These are phyloP conservation scores for Boletus semigastroideus DNA, from an alignment of 1,284 basidiomycete genomes.

Conservation along the genomic window DNA sequence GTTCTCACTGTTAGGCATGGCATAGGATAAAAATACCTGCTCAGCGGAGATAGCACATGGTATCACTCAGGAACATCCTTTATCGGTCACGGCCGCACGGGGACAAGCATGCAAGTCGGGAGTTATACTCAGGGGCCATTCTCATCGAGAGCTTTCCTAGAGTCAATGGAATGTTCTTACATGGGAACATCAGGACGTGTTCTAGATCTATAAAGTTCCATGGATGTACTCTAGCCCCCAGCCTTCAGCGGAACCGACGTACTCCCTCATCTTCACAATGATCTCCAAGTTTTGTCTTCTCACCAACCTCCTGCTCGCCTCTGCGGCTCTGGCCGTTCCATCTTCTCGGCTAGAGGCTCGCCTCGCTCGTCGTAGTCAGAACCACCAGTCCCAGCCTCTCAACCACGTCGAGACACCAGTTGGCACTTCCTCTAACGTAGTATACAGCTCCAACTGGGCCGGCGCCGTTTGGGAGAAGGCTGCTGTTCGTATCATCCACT, in stretches of 20 bases:
- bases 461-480: slow-evolving; percentile 11
- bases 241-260: background rate
- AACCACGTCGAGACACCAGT: slow-evolving; percentile 1
- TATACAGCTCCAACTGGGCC: slow-evolving; percentile 20
- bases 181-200: background rate
- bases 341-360: slow-evolving; percentile 14
- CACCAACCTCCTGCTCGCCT: slow-evolving; percentile 22
- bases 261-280: slow-evolving; percentile 13
- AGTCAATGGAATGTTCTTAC: background rate
- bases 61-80: background rate
- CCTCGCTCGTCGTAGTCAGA: slow-evolving; percentile 13
- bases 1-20: too few relatives aligned
- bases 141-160: background rate
- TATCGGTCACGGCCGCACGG: background rate
- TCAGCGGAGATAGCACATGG: background rate
- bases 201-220: slow-evolving; percentile 13
- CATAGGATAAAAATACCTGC: background rate
- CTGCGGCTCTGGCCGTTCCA: slow-evolving; percentile 12
- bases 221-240: background rate
- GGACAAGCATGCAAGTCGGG: background rate
- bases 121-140: background rate
- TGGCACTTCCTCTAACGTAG: slow-evolving; percentile 3
- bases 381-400: slow-evolving; percentile 11
- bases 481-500: slow-evolving; percentile 7
- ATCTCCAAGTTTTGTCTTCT: slow-evolving; percentile 19